These are phyloP conservation scores for Arabidopsis suecica DNA, from an alignment of 345 rosid species.

Conservation along the genomic window DNA sequence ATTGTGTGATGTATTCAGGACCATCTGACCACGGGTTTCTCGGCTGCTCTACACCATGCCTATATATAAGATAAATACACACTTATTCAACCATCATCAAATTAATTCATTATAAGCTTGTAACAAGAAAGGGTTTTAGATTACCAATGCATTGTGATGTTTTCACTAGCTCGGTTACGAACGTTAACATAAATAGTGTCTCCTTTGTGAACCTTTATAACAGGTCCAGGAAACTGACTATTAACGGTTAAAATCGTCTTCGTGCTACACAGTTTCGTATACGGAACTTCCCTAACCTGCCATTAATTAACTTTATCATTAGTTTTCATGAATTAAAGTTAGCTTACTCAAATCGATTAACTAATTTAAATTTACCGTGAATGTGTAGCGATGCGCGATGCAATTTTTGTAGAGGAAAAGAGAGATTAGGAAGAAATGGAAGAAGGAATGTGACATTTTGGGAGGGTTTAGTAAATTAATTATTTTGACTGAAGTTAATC, in stretches of 20 bases:
- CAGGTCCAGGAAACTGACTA: constrained; percentile 54
- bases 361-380: constrained; percentile 22
- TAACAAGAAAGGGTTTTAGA: neutral
- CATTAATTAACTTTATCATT: neutral
- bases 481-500: constrained; percentile 1
- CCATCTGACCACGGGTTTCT: constrained; percentile 57
- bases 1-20: constrained; percentile 50
- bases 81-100: neutral
- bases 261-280: constrained; percentile 48
- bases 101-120: neutral
- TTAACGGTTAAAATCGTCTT: constrained; percentile 54
- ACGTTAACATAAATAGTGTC: constrained; percentile 53
- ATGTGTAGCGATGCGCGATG: constrained; percentile 27
- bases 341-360: neutral
- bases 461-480: neutral
- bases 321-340: neutral
- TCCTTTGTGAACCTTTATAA: constrained; percentile 45
- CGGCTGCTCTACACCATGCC: constrained; percentile 54
- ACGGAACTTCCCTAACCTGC: constrained; percentile 47
- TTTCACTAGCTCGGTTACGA: constrained; percentile 53
- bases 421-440: constrained; percentile 8
- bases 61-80: neutral
- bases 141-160: constrained; percentile 63
- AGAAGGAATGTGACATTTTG: constrained; percentile 30
- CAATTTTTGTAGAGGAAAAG: constrained; percentile 23